Percentiles rank a stretch among this genome's conserved stretches.
Evolutionary conservation across 768 basidiomycete genomes (phyloP).

Genomic region (Russula earlei): DNA sequence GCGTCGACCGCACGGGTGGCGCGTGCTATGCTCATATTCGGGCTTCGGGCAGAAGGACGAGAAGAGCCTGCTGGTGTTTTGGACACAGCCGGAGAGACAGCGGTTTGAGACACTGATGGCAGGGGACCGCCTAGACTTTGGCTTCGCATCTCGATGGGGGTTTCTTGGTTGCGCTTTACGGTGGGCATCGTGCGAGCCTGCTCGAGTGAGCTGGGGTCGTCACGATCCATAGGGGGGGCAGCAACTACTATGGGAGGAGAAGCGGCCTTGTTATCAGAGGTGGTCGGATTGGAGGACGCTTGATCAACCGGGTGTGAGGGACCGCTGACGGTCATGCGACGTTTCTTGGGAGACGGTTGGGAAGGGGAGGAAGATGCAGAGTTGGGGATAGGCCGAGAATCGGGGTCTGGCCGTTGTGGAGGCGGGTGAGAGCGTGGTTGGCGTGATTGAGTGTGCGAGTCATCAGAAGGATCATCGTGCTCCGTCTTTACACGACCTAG

Average conservation of each 20-base stretch:
- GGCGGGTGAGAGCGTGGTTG: conserved; percentile 4
- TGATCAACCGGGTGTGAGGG: conserved; percentile 44
- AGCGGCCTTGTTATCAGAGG: conserved; percentile 36
- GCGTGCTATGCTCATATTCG: conserved; percentile 22
- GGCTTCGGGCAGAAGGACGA: conserved; percentile 23
- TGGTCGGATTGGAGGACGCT: conserved; percentile 34
- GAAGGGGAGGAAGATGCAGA: conserved; percentile 14
- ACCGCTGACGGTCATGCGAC: conserved; percentile 64
- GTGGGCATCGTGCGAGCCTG: conserved; percentile 53
- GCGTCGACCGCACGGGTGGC: conserved; percentile 20
- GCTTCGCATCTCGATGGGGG: conserved; percentile 59
- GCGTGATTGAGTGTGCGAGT: conserved; percentile 27
- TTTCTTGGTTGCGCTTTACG: conserved; percentile 64
- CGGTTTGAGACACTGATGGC: conserved; percentile 13
- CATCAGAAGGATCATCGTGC: conserved; percentile 40
- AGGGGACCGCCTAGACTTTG: conserved; percentile 41
- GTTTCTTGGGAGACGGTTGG: conserved; percentile 39
- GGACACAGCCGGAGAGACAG: conserved; percentile 22
- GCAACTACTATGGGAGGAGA: conserved; percentile 62
- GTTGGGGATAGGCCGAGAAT: conserved; percentile 10
- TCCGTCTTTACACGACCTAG: conserved; percentile 54
- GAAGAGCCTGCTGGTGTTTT: conserved; percentile 27
- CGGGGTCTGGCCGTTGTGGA: conserved; percentile 5
- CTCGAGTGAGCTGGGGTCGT: conserved; percentile 50
- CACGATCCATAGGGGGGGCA: conserved; percentile 42